Percentiles rank a stretch among this genome's conserved stretches.
Conservation (phyloP, 2,329 filamentous ascomycete genomes). For the Diplodia corticola region DNA sequence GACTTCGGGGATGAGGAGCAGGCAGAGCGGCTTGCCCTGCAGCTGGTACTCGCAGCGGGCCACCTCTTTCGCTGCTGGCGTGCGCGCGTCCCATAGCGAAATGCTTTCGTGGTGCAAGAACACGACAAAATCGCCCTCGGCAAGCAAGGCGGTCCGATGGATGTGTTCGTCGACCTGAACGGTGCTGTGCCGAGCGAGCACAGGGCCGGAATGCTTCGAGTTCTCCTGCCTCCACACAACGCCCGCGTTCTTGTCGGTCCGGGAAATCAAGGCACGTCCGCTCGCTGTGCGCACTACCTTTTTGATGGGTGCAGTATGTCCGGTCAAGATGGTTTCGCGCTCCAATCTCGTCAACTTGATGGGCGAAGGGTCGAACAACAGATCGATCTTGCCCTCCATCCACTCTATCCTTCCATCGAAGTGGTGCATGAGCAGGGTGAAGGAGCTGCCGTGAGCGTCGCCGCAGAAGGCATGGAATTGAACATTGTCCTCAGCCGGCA, state of each 20-base stretch:
- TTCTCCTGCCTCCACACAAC: conserved; percentile 77
- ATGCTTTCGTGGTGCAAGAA: conserved; percentile 72
- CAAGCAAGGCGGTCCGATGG: conserved; percentile 74
- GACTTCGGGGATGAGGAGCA: conserved; percentile 71
- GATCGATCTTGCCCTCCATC: conserved; percentile 74
- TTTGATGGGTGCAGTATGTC: conserved; percentile 76
- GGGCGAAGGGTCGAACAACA: conserved; percentile 73
- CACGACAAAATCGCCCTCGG: conserved; percentile 77
- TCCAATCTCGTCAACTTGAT: conserved; percentile 58
- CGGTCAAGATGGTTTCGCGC: conserved; percentile 72
- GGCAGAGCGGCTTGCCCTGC: conserved; percentile 72
- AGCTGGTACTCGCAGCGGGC: conserved; percentile 60
- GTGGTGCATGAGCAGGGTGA: conserved; percentile 76
- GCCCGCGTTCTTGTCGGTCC: conserved; percentile 75
- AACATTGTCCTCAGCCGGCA: conserved; percentile 56
- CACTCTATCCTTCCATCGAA: conserved; percentile 84
- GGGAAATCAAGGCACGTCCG: conserved; percentile 76
- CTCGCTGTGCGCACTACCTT: conserved; percentile 86
- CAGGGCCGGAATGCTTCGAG: conserved; percentile 50
- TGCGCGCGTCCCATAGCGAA: conserved; percentile 76
- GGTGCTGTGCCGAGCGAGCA: conserved; percentile 65
- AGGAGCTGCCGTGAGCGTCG: conserved; percentile 57
- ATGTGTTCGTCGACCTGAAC: conserved; percentile 71
- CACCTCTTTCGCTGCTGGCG: conserved; percentile 59
- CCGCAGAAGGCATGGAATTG: conserved; percentile 75